A percentile compares a stretch with the other conserved stretches of the same genome.
Evolutionary conservation across 2,329 filamentous ascomycete species (phyloP).

Genomic region (Trichoderma asperellum): DNA sequence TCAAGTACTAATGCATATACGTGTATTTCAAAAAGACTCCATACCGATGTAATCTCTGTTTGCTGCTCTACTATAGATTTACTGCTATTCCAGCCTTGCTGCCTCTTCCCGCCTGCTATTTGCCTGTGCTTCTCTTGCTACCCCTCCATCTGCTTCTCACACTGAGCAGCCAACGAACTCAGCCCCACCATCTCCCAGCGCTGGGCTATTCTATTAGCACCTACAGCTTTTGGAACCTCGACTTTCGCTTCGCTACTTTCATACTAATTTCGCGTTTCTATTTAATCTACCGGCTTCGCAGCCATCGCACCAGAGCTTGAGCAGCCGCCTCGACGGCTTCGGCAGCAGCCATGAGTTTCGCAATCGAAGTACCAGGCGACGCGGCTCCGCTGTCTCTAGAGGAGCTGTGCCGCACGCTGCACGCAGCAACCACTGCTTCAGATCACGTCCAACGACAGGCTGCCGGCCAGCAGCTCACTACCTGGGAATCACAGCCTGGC

Average conservation of each 20-base stretch:
- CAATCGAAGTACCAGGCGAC: slow-evolving; percentile 80
- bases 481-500: slow-evolving; percentile 69
- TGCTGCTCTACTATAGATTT: no score
- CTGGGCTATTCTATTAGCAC: not conserved
- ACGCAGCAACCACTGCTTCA: slow-evolving; percentile 65
- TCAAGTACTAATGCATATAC: not conserved
- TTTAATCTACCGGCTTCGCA: not conserved
- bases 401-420: slow-evolving; percentile 67
- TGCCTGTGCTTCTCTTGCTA: not conserved
- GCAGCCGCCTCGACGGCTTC: slow-evolving; percentile 29
- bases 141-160: slow-evolving; percentile 21
- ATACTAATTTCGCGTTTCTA: not conserved
- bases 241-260: not conserved
- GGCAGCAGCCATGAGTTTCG: slow-evolving; percentile 61
- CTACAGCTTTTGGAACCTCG: not conserved
- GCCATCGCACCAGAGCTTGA: not conserved
- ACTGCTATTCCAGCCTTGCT: not conserved
- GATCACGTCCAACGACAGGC: slow-evolving; percentile 67
- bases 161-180: not conserved
- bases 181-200: slow-evolving; percentile 27
- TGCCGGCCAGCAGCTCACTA: slow-evolving; percentile 69
- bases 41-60: not conserved
- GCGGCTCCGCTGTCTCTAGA: slow-evolving; percentile 69
- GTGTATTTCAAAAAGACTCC: not conserved
- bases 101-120: not conserved